These are phyloP conservation scores for Fragilaria radians DNA, from an alignment of 108 stramenopile genomes.

Conservation along the genomic window DNA sequence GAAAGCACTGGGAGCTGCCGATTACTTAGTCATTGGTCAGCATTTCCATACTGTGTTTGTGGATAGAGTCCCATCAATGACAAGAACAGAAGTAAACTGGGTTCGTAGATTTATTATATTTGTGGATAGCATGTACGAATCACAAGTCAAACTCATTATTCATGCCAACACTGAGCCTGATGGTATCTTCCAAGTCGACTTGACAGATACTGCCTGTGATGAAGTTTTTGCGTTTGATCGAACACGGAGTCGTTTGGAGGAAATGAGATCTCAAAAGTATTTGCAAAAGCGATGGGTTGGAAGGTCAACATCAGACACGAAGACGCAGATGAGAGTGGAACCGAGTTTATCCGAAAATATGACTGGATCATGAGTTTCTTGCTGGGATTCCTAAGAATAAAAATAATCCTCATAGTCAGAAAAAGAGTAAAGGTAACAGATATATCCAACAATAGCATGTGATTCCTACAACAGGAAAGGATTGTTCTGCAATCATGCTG, in stretches of 20 bases:
- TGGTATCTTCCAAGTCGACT: slow-evolving; percentile 46
- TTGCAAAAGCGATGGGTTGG: too few species aligned
- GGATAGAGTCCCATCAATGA: slow-evolving; percentile 74
- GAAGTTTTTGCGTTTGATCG: slow-evolving; percentile 76
- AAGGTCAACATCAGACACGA: too few species aligned
- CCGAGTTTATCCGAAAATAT: too few species aligned
- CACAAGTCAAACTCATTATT: slow-evolving; percentile 55
- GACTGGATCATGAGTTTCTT: too few species aligned
- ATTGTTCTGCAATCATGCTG: too few species aligned
- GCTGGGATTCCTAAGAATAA: too few species aligned
- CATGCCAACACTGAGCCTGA: slow-evolving; percentile 30
- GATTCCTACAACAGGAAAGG: too few species aligned
- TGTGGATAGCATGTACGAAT: slow-evolving; percentile 96
- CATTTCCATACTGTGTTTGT: slow-evolving; percentile 80
- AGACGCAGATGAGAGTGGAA: too few species aligned
- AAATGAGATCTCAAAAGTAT: slow-evolving; percentile 90
- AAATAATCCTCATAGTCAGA: too few species aligned
- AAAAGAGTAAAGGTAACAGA: too few species aligned
- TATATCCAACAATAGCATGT: too few species aligned
- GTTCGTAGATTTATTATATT: slow-evolving; percentile 96
- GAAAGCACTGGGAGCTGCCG: slow-evolving; percentile 80
- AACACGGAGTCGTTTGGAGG: slow-evolving; percentile 76
- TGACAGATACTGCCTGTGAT: slow-evolving; percentile 78
- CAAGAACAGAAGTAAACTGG: slow-evolving; percentile 58
- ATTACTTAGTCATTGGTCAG: slow-evolving; percentile 86